A percentile compares a stretch with the other conserved stretches of the same genome.
These are phyloP conservation scores for Macroventuria anomochaeta DNA, from an alignment of 2,329 filamentous ascomycete species.

Conservation along the genomic window DNA sequence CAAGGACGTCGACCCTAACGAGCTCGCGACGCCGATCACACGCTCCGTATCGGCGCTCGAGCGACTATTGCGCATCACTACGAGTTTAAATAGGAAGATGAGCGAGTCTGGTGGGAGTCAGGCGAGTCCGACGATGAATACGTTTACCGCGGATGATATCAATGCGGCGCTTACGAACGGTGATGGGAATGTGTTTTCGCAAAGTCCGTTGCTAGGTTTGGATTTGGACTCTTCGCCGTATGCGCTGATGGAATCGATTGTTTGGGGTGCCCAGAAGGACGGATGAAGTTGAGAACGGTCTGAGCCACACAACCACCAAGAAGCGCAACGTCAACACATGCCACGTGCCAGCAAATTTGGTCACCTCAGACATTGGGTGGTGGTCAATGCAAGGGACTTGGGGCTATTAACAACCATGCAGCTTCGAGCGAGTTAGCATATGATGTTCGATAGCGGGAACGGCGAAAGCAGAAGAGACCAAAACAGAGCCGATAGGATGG, in stretches of 20 bases:
- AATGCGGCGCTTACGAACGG: constrained; percentile 44
- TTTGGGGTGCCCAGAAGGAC: constrained; percentile 51
- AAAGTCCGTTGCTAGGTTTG: constrained; percentile 46
- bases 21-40: constrained; percentile 57
- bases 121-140: constrained; percentile 33
- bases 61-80: constrained; percentile 48
- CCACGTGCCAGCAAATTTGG: too few species aligned
- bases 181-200: constrained; percentile 38
- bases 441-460: too few species aligned
- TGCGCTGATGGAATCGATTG: constrained; percentile 57
- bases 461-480: too few species aligned
- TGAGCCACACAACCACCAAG: background rate
- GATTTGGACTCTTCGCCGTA: constrained; percentile 56
- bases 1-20: constrained; percentile 54
- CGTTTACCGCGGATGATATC: constrained; percentile 47
- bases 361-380: too few species aligned
- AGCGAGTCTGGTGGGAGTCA: constrained; percentile 30
- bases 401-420: too few species aligned
- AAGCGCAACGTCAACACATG: too few species aligned
- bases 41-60: constrained; percentile 55
- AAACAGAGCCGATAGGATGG: too few species aligned
- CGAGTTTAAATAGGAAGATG: constrained; percentile 28
- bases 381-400: too few species aligned
- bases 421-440: background rate
- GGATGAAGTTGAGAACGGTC: constrained; percentile 21